Evolutionary conservation across 805 yeast genomes (phyloP), one percentile per base, ranked within the genome.

Genomic region (Limtongozyma cylindracea): DNA sequence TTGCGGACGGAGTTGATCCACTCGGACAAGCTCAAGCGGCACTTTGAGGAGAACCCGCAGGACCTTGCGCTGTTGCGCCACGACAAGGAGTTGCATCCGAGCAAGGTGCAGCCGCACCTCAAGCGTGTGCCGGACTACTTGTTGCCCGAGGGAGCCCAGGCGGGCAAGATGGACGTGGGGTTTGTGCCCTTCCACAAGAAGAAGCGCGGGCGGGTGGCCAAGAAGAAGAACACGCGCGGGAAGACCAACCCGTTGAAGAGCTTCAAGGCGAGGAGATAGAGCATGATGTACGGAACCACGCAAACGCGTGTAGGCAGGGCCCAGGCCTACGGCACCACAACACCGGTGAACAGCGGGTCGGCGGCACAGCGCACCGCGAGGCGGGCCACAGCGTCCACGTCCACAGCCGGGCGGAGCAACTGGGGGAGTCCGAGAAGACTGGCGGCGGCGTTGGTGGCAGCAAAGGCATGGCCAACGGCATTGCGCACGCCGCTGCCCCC

Each of bases 21-120:
- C 20, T 74, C 91, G 33, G 94, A 78, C 26, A 80, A 77, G 39
- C 59, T 88, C 40, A 78, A 80, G 46, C 61, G 94, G 38, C 92
- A 78, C 47, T 88, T 88, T 41, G 94, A 84, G 43, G 96, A 88
- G 39, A 88, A 88, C 39, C 98, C 98, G 6, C 91, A 77, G 38
- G 98, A 88, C 46, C 57, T 88, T 35, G 65, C 66, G 11, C 65
- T 73, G 23, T 60, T 88, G 39, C 71, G 94, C 39, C 98, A 88
- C 38, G 98, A 88, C 41, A 74, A 70, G 35, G 92, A 74, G 31
- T 42, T 77, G 26, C 91, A 82, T 37, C 68, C 84, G 7, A 53
- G 82, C 1, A 63, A 91, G 43, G 60, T 67, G 5, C 94, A 82
- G 41, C 49, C 62, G 16, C 93, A 88, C 38, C 55, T 88, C 49